Evolutionary conservation across 805 yeast genomes (phyloP).

Genomic region (Nematodospora valgi): DNA sequence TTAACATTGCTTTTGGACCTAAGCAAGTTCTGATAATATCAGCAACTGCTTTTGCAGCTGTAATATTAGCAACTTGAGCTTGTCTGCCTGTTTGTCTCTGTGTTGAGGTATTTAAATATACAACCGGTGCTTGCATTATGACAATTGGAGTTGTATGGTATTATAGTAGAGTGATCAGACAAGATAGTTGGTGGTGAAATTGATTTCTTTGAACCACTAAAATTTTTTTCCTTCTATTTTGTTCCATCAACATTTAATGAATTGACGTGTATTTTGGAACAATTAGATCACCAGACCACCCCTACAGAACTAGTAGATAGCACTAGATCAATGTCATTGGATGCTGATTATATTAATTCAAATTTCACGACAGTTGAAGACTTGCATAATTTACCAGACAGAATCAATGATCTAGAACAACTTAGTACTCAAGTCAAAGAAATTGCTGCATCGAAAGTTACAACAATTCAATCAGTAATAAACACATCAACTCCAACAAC

Average conservation of each 20-base stretch:
- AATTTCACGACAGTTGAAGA: conserved; percentile 33
- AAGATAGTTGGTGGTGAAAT: not conserved
- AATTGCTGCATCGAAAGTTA: conserved; percentile 8
- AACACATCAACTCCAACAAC: not conserved
- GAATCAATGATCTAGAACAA: conserved; percentile 22
- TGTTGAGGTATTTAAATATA: conserved; percentile 66
- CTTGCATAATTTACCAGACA: conserved; percentile 24
- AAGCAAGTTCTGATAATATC: conserved; percentile 96
- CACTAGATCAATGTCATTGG: not conserved
- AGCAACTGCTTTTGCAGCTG: conserved; percentile 99
- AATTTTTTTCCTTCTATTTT: not conserved
- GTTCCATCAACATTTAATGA: no score
- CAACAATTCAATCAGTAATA: not conserved
- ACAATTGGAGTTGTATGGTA: conserved; percentile 4
- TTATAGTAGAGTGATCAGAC: no score
- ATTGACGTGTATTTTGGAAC: no score
- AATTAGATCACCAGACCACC: no score
- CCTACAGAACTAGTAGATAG: no score
- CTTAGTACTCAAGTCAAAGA: conserved; percentile 10
- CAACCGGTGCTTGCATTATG: conserved; percentile 47
- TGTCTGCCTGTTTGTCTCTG: conserved; percentile 95
- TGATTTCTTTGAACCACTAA: not conserved
- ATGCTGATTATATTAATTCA: conserved; percentile 25
- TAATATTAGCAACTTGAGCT: conserved; percentile 94
- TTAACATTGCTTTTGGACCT: conserved; percentile 98